phyloP scores from a whole-genome alignment of 495 filamentous ascomycete genomes.

The Cercophora newfieldiana region DNA sequence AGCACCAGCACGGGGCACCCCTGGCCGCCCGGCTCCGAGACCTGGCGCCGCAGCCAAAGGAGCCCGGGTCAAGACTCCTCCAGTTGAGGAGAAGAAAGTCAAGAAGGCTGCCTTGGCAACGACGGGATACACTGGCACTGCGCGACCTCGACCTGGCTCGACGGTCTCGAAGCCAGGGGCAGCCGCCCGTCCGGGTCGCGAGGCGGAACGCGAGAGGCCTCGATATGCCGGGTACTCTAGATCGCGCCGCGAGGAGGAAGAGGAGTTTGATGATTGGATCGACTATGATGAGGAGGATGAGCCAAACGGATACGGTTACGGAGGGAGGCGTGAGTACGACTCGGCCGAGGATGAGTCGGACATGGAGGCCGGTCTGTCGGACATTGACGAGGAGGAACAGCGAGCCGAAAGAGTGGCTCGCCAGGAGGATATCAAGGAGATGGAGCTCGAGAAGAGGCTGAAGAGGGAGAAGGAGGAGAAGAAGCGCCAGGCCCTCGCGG shows the following conservation, averaged over 20 bases:
- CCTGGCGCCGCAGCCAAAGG: conserved; percentile 19
- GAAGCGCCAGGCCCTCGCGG: conserved; percentile 30
- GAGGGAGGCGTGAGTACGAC: conserved; percentile 34
- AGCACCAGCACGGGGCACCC: conserved; percentile 23
- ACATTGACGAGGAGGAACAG: conserved; percentile 61
- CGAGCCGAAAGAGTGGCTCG: conserved; percentile 47
- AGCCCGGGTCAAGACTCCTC: conserved; percentile 21
- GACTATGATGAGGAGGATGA: conserved; percentile 57
- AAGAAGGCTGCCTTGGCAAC: conserved; percentile 59
- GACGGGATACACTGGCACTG: conserved; percentile 58
- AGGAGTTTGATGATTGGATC: conserved; percentile 54
- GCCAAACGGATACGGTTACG: conserved; percentile 31
- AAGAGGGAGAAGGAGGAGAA: conserved; percentile 50
- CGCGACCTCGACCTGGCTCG: conserved; percentile 45
- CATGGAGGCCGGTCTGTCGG: conserved; percentile 62
- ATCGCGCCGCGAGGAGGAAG: conserved; percentile 55
- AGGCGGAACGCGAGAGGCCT: conserved; percentile 26
- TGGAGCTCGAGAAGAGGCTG: conserved; percentile 44
- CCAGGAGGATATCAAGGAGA: conserved; percentile 53
- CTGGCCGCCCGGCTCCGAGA: conserved; percentile 11
- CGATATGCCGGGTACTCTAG: conserved; percentile 28
- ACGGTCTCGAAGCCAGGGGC: conserved; percentile 30
- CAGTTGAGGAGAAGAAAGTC: conserved; percentile 49
- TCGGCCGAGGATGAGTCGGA: conserved; percentile 47
- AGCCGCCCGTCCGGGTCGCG: conserved; percentile 23